Conservation (phyloP, 1,284 basidiomycete genomes). For the Dichomitus squalens region DNA sequence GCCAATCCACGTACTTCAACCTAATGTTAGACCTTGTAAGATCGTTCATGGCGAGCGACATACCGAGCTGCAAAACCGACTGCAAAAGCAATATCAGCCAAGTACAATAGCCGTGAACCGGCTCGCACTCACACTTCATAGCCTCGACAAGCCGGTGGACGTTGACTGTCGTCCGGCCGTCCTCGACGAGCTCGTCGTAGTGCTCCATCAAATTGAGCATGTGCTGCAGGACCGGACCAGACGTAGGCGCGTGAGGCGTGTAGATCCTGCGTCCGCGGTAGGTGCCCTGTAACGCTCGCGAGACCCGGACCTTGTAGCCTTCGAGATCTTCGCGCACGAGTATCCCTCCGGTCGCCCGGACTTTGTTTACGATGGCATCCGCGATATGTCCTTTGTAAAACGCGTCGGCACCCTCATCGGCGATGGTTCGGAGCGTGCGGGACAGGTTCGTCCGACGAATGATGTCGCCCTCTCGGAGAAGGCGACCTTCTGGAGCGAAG, state of each 20-base stretch:
- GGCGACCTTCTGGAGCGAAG: constrained; percentile 77
- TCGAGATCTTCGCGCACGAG: constrained; percentile 72
- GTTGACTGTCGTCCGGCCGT: constrained; percentile 56
- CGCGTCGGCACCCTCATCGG: constrained; percentile 68
- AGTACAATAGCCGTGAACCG: background rate
- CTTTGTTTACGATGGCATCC: constrained; percentile 69
- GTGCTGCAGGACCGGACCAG: constrained; percentile 78
- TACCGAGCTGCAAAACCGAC: constrained; percentile 79
- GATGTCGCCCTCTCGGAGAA: constrained; percentile 75
- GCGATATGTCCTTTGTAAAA: constrained; percentile 84
- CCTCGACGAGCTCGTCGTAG: constrained; percentile 53
- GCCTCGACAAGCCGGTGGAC: constrained; percentile 76
- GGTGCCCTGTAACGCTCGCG: constrained; percentile 73
- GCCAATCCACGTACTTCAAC: constrained; percentile 72
- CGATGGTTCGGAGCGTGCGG: constrained; percentile 65
- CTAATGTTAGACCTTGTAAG: background rate
- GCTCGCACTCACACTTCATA: constrained; percentile 62
- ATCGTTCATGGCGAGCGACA: background rate
- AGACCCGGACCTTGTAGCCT: constrained; percentile 72
- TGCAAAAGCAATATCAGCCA: constrained; percentile 21
- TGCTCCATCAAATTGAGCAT: constrained; percentile 81
- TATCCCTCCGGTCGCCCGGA: constrained; percentile 76
- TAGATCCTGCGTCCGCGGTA: constrained; percentile 83
- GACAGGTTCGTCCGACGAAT: constrained; percentile 73
- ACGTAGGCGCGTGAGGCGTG: constrained; percentile 83